Evolutionary conservation across 2,329 filamentous ascomycete genomes (phyloP).

Genomic region (Microdochium paspali): DNA sequence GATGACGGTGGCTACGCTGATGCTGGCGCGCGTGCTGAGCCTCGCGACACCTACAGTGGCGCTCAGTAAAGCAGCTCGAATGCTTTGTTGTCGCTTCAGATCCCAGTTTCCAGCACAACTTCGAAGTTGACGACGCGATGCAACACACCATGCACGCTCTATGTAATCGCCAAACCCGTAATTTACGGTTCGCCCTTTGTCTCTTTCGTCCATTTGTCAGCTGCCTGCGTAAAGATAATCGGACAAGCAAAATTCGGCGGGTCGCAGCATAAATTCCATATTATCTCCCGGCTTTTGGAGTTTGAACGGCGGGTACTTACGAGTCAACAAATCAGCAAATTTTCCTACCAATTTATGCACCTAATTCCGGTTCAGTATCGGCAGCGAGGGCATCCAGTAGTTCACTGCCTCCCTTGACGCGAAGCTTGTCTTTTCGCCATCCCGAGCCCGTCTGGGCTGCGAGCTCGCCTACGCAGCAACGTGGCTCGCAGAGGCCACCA

Average conservation of each 20-base stretch:
- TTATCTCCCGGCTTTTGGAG: constrained; percentile 13
- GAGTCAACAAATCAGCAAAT: constrained; percentile 20
- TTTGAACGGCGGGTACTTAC: constrained; percentile 23
- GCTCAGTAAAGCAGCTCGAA: constrained; percentile 13
- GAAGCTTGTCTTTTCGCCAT: too few species aligned
- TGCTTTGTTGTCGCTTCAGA: not conserved
- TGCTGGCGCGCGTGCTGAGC: constrained; percentile 28
- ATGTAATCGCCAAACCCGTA: not conserved
- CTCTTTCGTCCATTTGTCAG: constrained; percentile 11
- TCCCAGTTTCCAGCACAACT: constrained; percentile 3
- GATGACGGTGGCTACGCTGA: constrained; percentile 31
- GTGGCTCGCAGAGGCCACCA: not conserved
- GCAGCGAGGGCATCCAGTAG: not conserved
- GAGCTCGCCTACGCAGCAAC: not conserved
- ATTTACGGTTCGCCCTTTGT: constrained; percentile 7
- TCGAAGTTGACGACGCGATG: constrained; percentile 8
- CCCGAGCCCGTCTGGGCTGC: not conserved
- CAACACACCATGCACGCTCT: constrained; percentile 14
- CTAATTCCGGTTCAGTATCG: not conserved
- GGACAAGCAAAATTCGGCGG: constrained; percentile 17
- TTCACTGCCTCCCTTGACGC: too few species aligned
- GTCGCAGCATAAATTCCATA: constrained; percentile 17
- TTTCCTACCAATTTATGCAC: constrained; percentile 11
- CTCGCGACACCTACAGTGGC: constrained; percentile 32
- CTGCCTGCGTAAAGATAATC: constrained; percentile 9